A percentile compares a stretch with the other conserved stretches of the same genome.
Conservation (phyloP, 306 rosid species). For the Fagus sylvatica region DNA sequence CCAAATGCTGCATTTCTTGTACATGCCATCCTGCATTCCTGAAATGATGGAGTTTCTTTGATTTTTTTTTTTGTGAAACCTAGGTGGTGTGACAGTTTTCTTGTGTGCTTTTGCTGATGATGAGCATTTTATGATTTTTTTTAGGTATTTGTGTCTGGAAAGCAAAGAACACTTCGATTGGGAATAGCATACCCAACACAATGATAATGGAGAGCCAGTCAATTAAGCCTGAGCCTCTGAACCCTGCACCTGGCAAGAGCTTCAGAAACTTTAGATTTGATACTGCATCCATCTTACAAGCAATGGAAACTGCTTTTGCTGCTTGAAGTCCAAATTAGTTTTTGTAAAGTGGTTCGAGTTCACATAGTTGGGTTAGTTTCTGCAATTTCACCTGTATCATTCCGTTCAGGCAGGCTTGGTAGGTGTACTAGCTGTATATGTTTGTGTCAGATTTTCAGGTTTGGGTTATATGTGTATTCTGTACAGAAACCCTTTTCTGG, state of each 20-base stretch:
- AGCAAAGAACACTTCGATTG: slow-evolving; percentile 62
- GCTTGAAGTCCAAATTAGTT: slow-evolving; percentile 34
- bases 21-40: neutral
- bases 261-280: slow-evolving; percentile 78
- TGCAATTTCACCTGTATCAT: slow-evolving; percentile 20
- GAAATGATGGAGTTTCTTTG: neutral
- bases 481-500: slow-evolving; percentile 45
- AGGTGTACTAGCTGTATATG: slow-evolving; percentile 36
- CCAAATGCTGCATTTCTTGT: neutral
- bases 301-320: slow-evolving; percentile 72
- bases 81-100: neutral
- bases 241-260: slow-evolving; percentile 63
- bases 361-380: slow-evolving; percentile 25
- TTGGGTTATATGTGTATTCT: slow-evolving; percentile 50
- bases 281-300: slow-evolving; percentile 55
- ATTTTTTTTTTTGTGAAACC: neutral
- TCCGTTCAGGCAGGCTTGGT: slow-evolving; percentile 27
- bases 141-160: slow-evolving; percentile 80
- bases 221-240: slow-evolving; percentile 55
- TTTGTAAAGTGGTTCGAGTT: slow-evolving; percentile 39
- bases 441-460: slow-evolving; percentile 37
- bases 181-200: slow-evolving; percentile 55
- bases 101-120: slow-evolving; percentile 26
- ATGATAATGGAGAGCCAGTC: slow-evolving; percentile 53
- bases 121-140: slow-evolving; percentile 27